Percentiles rank a stretch among this genome's conserved stretches.
These are phyloP conservation scores for Peniophora sp. DNA, from an alignment of 1,284 basidiomycete species.

Conservation along the genomic window DNA sequence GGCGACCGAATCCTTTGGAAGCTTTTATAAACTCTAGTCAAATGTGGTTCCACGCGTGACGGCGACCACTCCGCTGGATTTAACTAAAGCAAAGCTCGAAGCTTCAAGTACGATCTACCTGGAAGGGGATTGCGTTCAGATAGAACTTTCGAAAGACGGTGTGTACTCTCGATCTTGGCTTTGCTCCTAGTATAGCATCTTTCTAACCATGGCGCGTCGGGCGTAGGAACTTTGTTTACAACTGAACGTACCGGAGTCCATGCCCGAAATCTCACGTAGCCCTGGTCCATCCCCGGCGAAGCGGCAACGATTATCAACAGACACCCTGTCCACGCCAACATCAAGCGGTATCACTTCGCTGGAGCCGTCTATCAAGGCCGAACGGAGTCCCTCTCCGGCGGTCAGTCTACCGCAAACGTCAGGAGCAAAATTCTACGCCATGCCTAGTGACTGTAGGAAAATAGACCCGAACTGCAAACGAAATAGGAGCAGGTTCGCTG, in stretches of 20 bases:
- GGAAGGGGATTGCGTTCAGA: too few species aligned
- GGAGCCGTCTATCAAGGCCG: conserved; percentile 13
- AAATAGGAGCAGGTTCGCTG: conserved; percentile 11
- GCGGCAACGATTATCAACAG: too few species aligned
- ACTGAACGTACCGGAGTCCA: background rate
- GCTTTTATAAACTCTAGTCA: too few species aligned
- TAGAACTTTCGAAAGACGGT: too few species aligned
- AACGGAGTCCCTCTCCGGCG: conserved; percentile 17
- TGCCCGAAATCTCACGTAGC: background rate
- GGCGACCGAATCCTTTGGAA: too few species aligned
- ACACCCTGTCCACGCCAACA: conserved; percentile 1
- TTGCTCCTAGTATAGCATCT: too few species aligned
- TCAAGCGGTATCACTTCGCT: background rate
- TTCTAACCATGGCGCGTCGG: too few species aligned
- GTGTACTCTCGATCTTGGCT: too few species aligned
- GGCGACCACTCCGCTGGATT: too few species aligned
- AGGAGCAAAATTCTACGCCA: conserved; percentile 15
- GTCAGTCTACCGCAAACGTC: conserved; percentile 12
- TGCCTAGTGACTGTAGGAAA: conserved; percentile 16
- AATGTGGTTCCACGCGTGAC: too few species aligned
- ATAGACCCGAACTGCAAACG: conserved; percentile 8
- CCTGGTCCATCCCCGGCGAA: background rate
- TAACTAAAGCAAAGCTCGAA: too few species aligned
- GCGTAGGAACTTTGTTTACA: background rate
- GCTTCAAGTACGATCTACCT: too few species aligned